A percentile compares a stretch with the other conserved stretches of the same genome.
These are phyloP conservation scores for Penicillium ucsense DNA, from an alignment of 495 filamentous ascomycete species.

Conservation along the genomic window DNA sequence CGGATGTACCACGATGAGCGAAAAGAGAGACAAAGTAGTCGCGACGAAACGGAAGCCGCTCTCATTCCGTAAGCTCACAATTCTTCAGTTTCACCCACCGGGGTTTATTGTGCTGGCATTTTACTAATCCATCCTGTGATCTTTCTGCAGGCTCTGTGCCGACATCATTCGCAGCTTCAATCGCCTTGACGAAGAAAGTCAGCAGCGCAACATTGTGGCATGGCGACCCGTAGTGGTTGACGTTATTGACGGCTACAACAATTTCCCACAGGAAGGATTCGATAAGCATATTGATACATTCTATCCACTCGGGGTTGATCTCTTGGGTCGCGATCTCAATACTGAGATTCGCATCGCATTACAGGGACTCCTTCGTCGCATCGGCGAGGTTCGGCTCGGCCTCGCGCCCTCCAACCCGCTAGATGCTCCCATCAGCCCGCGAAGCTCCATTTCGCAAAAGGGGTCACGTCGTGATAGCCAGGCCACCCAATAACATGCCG, in stretches of 20 bases:
- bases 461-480: conserved; percentile 21
- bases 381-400: conserved; percentile 75
- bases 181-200: conserved; percentile 80
- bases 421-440: conserved; percentile 37
- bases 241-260: conserved; percentile 89
- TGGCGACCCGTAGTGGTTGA: conserved; percentile 97
- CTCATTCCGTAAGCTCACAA: conserved; percentile 67
- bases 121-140: conserved; percentile 5
- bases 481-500: conserved; percentile 3
- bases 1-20: conserved; percentile 92
- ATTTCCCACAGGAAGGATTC: conserved; percentile 78
- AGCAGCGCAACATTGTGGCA: conserved; percentile 90
- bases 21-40: conserved; percentile 68
- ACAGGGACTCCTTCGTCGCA: conserved; percentile 62
- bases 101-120: too few species aligned
- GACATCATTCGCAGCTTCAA: conserved; percentile 84
- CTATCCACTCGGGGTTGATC: conserved; percentile 74
- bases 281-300: conserved; percentile 68
- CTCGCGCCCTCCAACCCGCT: conserved; percentile 33
- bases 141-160: conserved; percentile 60
- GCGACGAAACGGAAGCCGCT: conserved; percentile 75
- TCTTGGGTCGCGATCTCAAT: conserved; percentile 74
- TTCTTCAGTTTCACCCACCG: neutral
- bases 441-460: conserved; percentile 32
- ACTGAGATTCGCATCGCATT: conserved; percentile 67